Evolutionary conservation across 192 early-diverging fungal genomes (phyloP), one percentile per base, ranked within the genome.

Genomic region (Spizellomyces sp.): DNA sequence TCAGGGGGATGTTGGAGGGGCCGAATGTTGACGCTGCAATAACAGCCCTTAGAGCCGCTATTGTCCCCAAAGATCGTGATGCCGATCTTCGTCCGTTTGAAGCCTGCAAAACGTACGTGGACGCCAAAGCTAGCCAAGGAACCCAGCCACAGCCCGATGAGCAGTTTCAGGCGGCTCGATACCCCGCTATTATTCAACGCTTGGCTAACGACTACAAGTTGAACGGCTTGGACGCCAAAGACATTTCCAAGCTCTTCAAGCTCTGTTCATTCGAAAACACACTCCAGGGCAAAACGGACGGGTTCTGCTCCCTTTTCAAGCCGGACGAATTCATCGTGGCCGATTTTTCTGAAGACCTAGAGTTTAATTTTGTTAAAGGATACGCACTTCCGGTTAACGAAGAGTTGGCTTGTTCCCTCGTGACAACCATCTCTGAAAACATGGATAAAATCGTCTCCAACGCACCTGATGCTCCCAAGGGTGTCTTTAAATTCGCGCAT

Each of bases 181-280:
- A 46, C 67, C 74, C 74, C 17, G 74, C 74, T 43, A 70, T 75
- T 62, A 22, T 45, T 9, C 22, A 0, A 8, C 56, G 61, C 6
- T 44, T 77, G 50, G 66, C 67, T 15, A 4, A 67, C n/a, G 47
- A 48, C 41, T 48, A 70, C 42, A 60, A 57, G 10, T 43, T 67
- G 4, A 42, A 41, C 12, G 9, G 17, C 36, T 41, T 75, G 45
- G 64, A 59, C 9, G 45, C 60, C 12, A 12, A 43, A 6, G 68
- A 78, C 59, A 63, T 78, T 8, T 1, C 56, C 54, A 15, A 56
- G 19, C n/a, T 78, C 67, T 78, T 78, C 17, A 70, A 59, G 17
- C 61, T 78, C 8, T 78, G 77, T 68, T 19, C 66, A 14, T 78
- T 78, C 56, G 77, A 77, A 22, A 66, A 77, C 54, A 77, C 74